phyloP scores from a whole-genome alignment of 208 protist genomes.

The Crithidia acanthocephali region DNA sequence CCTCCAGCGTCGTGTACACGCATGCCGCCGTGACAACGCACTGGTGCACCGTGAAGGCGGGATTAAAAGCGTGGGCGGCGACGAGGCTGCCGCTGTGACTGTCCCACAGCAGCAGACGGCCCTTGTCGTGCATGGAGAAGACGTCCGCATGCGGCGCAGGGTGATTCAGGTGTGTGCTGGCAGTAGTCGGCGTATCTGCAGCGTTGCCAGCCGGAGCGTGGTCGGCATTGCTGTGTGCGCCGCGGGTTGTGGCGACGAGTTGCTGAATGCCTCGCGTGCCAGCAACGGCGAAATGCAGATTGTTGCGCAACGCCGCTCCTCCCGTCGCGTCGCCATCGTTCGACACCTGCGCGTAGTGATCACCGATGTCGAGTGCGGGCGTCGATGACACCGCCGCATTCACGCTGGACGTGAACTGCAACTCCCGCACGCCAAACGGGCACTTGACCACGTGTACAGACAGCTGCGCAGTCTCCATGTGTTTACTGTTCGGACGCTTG shows the following conservation, averaged over 20 bases:
- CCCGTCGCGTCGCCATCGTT: neutral
- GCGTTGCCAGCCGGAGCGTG: neutral
- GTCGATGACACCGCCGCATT: neutral
- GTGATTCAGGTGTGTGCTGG: neutral
- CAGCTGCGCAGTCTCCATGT: constrained; percentile 9
- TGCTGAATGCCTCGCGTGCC: constrained; percentile 32
- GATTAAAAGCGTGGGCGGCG: constrained; percentile 50
- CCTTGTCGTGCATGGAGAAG: constrained; percentile 65
- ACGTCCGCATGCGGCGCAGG: constrained; percentile 24
- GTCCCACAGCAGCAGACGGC: constrained; percentile 76
- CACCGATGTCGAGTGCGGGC: neutral
- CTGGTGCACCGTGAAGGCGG: constrained; percentile 56
- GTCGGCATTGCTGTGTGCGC: neutral
- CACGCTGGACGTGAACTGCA: constrained; percentile 40
- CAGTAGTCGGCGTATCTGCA: neutral
- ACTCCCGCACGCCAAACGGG: constrained; percentile 70
- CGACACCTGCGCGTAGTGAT: constrained; percentile 23
- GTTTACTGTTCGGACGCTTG: constrained; percentile 2
- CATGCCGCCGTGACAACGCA: constrained; percentile 46
- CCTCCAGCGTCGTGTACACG: constrained; percentile 69
- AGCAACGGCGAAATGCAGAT: constrained; percentile 17
- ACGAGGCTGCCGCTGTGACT: constrained; percentile 42
- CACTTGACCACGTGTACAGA: constrained; percentile 56
- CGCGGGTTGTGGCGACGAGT: constrained; percentile 22
- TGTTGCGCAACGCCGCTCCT: neutral